phyloP scores from a whole-genome alignment of 257 asterid genomes.

The Marsdenia floribunda region DNA sequence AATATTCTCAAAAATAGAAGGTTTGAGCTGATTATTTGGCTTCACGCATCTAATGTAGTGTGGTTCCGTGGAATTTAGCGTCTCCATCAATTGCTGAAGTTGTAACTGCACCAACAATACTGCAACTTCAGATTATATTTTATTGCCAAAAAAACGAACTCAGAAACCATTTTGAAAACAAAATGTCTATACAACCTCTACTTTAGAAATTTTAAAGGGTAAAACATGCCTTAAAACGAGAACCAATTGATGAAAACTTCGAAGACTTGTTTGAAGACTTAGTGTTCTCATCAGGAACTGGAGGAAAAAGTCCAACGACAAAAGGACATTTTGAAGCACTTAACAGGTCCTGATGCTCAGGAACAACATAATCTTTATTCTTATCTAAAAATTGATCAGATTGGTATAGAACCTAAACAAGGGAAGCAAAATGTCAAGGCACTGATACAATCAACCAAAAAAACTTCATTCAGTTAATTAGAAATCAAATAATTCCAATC shows the following conservation, averaged over 20 bases:
- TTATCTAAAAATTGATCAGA: constrained; percentile 95
- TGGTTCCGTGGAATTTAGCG: constrained; percentile 92
- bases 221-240: constrained; percentile 75
- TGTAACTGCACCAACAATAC: constrained; percentile 57
- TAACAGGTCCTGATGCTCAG: constrained; percentile 93
- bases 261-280: constrained; percentile 86
- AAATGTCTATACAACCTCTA: constrained; percentile 4
- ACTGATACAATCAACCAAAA: constrained; percentile 17
- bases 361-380: constrained; percentile 94
- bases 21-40: constrained; percentile 92
- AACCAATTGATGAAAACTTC: constrained; percentile 93
- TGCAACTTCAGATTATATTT: constrained; percentile 26
- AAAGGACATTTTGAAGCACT: constrained; percentile 75
- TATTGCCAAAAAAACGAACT: constrained; percentile 10
- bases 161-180: constrained; percentile 5
- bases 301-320: constrained; percentile 85
- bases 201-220: neutral
- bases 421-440: constrained; percentile 20
- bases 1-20: constrained; percentile 83
- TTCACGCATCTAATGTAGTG: constrained; percentile 98
- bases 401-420: constrained; percentile 74
- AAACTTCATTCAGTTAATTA: constrained; percentile 8
- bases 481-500: constrained; percentile 22
- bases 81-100: constrained; percentile 96
- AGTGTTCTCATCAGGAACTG: constrained; percentile 63